Conservation (phyloP, 2,329 filamentous ascomycete genomes). For the Cladosporium sp. region DNA sequence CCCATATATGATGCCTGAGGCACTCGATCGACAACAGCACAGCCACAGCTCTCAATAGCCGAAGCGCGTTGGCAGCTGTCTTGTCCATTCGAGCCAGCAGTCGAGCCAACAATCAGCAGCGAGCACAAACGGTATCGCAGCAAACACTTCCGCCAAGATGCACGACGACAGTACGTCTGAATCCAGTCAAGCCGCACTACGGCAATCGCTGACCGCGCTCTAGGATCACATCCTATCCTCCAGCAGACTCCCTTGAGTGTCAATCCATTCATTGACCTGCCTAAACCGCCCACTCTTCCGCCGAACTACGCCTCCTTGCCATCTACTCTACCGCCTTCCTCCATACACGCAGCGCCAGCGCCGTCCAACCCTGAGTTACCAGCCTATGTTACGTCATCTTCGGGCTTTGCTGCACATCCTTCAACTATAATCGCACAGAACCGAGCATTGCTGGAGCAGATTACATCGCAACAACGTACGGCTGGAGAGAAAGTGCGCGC, state of each 20-base stretch:
- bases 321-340: conserved; percentile 74
- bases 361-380: conserved; percentile 40
- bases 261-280: conserved; percentile 88
- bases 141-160: conserved; percentile 19
- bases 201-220: background rate
- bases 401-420: conserved; percentile 77
- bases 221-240: conserved; percentile 73
- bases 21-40: conserved; percentile 9
- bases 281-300: conserved; percentile 82
- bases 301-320: conserved; percentile 94
- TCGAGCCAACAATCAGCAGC: background rate
- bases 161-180: conserved; percentile 28
- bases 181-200: background rate
- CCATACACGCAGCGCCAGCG: conserved; percentile 47
- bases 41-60: conserved; percentile 16
- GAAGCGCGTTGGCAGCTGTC: background rate
- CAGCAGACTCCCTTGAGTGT: conserved; percentile 91
- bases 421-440: conserved; percentile 82
- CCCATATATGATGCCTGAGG: conserved; percentile 10
- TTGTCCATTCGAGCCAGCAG: too few relatives aligned
- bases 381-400: conserved; percentile 71
- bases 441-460: conserved; percentile 69
- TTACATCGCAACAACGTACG: conserved; percentile 64
- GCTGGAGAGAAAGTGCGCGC: conserved; percentile 63
- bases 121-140: conserved; percentile 11